Conservation (phyloP, 2,329 filamentous ascomycete species). For the Beauveria brongniartii region DNA sequence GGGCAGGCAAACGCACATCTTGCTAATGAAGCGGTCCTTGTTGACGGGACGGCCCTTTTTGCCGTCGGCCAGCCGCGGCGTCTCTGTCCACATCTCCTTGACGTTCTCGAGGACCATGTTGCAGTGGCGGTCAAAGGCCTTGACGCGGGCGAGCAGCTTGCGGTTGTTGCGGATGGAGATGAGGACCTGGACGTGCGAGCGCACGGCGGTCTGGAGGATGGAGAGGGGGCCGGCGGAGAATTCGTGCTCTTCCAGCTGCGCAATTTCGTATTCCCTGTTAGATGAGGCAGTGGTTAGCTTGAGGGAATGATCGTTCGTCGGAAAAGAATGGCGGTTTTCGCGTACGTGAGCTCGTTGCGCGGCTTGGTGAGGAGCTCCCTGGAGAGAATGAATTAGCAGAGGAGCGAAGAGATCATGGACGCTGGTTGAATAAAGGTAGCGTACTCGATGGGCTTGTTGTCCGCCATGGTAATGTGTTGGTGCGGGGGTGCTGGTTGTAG, state of each 20-base stretch:
- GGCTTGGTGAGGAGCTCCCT: slow-evolving; percentile 87
- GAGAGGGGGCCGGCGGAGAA: slow-evolving; percentile 56
- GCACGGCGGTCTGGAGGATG: slow-evolving; percentile 93
- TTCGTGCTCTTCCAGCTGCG: slow-evolving; percentile 55
- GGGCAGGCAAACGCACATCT: slow-evolving; percentile 58
- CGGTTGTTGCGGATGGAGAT: slow-evolving; percentile 98
- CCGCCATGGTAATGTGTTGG: slow-evolving; percentile 41
- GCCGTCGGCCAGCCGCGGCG: slow-evolving; percentile 69
- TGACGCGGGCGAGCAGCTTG: slow-evolving; percentile 93
- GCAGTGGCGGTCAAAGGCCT: slow-evolving; percentile 97
- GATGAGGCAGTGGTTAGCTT: slow-evolving; percentile 4
- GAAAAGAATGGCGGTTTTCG: slow-evolving; percentile 20
- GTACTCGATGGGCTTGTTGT: slow-evolving; percentile 62
- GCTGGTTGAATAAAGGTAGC: slow-evolving; percentile 18
- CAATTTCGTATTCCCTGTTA: slow-evolving; percentile 79
- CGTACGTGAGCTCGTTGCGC: slow-evolving; percentile 84
- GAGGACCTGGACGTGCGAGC: slow-evolving; percentile 88
- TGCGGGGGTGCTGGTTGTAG: background rate
- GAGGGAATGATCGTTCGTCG: slow-evolving; percentile 10
- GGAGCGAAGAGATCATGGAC: background rate
- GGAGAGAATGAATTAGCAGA: slow-evolving; percentile 22
- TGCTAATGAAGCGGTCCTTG: slow-evolving; percentile 97
- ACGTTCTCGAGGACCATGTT: slow-evolving; percentile 98
- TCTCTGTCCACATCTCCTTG: slow-evolving; percentile 98
- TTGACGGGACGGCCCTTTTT: slow-evolving; percentile 89